These are phyloP conservation scores for Aspergillus sp. DNA, from an alignment of 2,329 filamentous ascomycete genomes.

Conservation along the genomic window DNA sequence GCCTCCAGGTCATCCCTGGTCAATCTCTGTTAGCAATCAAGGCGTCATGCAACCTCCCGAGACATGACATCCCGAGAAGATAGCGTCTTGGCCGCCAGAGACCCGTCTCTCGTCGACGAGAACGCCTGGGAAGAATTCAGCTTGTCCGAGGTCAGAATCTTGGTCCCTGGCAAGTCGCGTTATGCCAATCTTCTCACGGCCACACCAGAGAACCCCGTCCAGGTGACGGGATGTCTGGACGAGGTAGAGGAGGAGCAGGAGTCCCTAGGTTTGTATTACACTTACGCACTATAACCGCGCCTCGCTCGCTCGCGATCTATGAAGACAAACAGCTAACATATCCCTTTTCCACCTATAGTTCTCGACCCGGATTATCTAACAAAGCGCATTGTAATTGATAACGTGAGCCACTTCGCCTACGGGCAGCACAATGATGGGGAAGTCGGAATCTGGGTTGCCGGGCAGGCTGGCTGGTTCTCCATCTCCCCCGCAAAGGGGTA, in stretches of 20 bases:
- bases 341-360: slow-evolving; percentile 24
- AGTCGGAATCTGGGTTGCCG: slow-evolving; percentile 61
- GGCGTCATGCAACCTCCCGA: slow-evolving; percentile 36
- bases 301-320: background rate
- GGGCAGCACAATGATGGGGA: slow-evolving; percentile 56
- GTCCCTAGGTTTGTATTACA: slow-evolving; percentile 37
- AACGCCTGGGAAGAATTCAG: slow-evolving; percentile 62
- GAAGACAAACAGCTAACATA: background rate
- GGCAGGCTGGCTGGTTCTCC: slow-evolving; percentile 63
- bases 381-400: slow-evolving; percentile 48
- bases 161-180: slow-evolving; percentile 48
- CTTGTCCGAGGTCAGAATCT: slow-evolving; percentile 56
- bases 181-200: slow-evolving; percentile 58
- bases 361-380: slow-evolving; percentile 40
- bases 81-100: slow-evolving; percentile 45
- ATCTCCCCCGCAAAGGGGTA: slow-evolving; percentile 57
- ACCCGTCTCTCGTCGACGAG: slow-evolving; percentile 47
- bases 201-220: slow-evolving; percentile 54
- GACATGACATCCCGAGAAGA: slow-evolving; percentile 48
- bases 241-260: slow-evolving; percentile 46
- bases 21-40: slow-evolving; percentile 1
- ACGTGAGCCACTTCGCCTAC: slow-evolving; percentile 51
- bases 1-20: background rate
- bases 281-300: background rate
- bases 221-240: slow-evolving; percentile 54